These are phyloP conservation scores for Candida sojae DNA, from an alignment of 1,139 yeast species.

Conservation along the genomic window DNA sequence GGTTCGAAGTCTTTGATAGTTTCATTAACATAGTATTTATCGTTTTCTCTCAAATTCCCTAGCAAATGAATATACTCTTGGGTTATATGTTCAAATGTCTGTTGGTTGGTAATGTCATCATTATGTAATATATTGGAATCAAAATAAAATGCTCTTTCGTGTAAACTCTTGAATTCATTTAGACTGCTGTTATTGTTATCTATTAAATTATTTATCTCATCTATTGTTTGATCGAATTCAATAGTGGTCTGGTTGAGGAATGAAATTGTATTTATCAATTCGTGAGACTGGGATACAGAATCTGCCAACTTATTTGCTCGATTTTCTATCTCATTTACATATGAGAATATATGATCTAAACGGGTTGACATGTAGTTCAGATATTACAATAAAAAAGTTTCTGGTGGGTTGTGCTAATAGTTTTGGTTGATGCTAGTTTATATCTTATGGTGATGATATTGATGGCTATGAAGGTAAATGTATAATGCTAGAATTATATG, in stretches of 20 bases:
- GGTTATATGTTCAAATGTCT: slow-evolving; percentile 51
- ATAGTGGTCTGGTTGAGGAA: slow-evolving; percentile 24
- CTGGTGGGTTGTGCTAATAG: too few species aligned
- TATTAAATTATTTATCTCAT: slow-evolving; percentile 27
- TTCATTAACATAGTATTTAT: slow-evolving; percentile 10
- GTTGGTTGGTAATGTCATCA: slow-evolving; percentile 41
- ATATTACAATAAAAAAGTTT: too few species aligned
- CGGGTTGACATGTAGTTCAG: slow-evolving; percentile 16
- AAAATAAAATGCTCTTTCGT: slow-evolving; percentile 34
- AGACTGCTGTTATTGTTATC: slow-evolving; percentile 24
- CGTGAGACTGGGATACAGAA: slow-evolving; percentile 24
- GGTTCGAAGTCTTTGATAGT: too few species aligned
- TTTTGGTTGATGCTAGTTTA: not conserved
- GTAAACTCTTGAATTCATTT: slow-evolving; percentile 30
- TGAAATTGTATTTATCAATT: slow-evolving; percentile 23
- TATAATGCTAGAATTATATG: not conserved
- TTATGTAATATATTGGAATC: slow-evolving; percentile 35
- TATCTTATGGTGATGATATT: not conserved
- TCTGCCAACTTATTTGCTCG: slow-evolving; percentile 21
- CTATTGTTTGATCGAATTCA: slow-evolving; percentile 32
- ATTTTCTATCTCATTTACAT: slow-evolving; percentile 32
- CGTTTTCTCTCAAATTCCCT: slow-evolving; percentile 13
- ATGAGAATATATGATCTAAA: slow-evolving; percentile 31
- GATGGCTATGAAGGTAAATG: not conserved
- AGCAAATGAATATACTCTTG: slow-evolving; percentile 47